phyloP scores from a whole-genome alignment of 495 filamentous ascomycete species.

The Aspergillus cavernicola region DNA sequence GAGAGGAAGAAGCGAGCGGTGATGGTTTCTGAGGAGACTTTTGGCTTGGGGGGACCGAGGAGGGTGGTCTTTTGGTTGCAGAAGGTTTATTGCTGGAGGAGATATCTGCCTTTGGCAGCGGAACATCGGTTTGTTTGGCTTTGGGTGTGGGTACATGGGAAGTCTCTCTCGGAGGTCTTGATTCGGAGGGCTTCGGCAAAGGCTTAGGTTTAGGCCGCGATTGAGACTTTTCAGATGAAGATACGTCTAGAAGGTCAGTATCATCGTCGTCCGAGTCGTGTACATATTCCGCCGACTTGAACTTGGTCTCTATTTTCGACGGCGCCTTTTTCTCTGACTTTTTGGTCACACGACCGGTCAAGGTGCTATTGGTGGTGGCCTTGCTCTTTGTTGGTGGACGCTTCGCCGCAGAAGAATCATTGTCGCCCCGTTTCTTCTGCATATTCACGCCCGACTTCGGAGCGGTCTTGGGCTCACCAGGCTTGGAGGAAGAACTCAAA shows the following conservation, averaged over 20 bases:
- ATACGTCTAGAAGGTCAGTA: slow-evolving; percentile 44
- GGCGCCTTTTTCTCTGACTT: slow-evolving; percentile 47
- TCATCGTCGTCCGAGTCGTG: slow-evolving; percentile 73
- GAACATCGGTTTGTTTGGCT: slow-evolving; percentile 9
- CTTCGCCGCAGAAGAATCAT: slow-evolving; percentile 58
- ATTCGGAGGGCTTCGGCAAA: slow-evolving; percentile 14
- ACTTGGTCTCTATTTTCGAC: slow-evolving; percentile 41
- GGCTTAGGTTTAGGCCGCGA: slow-evolving; percentile 17
- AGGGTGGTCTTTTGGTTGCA: slow-evolving; percentile 34
- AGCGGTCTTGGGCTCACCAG: slow-evolving; percentile 50
- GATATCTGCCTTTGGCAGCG: slow-evolving; percentile 11
- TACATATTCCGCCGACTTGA: slow-evolving; percentile 73
- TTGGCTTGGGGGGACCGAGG: slow-evolving; percentile 37
- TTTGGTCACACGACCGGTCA: slow-evolving; percentile 50
- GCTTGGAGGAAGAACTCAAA: no score
- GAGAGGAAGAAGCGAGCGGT: slow-evolving; percentile 70
- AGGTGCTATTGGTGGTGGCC: slow-evolving; percentile 43
- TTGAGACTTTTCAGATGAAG: slow-evolving; percentile 32
- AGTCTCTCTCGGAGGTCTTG: slow-evolving; percentile 18
- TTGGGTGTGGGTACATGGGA: slow-evolving; percentile 19
- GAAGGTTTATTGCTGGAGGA: slow-evolving; percentile 22
- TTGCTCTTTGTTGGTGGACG: slow-evolving; percentile 54
- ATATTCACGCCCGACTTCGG: slow-evolving; percentile 49
- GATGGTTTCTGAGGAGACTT: slow-evolving; percentile 66
- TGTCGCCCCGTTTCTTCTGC: slow-evolving; percentile 60